These are phyloP conservation scores for Ceratobasidium theobromae DNA, from an alignment of 1,284 basidiomycete genomes.

Conservation along the genomic window DNA sequence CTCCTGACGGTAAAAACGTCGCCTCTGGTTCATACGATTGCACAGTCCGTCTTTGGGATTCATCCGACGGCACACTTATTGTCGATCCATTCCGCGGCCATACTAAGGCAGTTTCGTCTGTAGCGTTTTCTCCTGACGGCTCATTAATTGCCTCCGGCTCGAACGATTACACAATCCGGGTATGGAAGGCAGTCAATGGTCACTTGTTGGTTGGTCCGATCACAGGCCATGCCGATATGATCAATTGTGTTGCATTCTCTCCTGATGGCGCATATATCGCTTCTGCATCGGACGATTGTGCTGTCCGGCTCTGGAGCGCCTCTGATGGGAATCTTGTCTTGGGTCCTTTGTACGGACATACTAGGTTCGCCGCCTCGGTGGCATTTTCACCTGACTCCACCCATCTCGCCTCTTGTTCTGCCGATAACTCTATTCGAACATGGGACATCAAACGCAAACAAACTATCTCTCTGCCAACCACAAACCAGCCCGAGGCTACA, in stretches of 20 bases:
- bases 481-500: too few relatives aligned
- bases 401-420: too few relatives aligned
- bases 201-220: not conserved
- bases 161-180: too few relatives aligned
- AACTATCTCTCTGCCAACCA: too few relatives aligned
- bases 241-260: slow-evolving; percentile 21
- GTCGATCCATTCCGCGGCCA: not conserved
- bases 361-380: too few relatives aligned
- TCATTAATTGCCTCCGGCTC: not conserved
- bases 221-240: not conserved
- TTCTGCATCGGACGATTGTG: slow-evolving; percentile 27
- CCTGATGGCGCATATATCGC: slow-evolving; percentile 4
- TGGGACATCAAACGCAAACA: too few relatives aligned
- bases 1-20: not conserved
- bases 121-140: not conserved
- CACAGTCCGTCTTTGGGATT: slow-evolving; percentile 5
- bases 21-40: not conserved
- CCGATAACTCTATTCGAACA: too few relatives aligned
- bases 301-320: slow-evolving; percentile 30
- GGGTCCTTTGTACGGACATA: too few relatives aligned
- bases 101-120: not conserved
- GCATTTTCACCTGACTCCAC: too few relatives aligned
- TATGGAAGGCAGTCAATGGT: not conserved
- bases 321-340: too few relatives aligned
- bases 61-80: not conserved